Conservation (phyloP, 2,329 filamentous ascomycete genomes). For the Fusarium incarnatum region DNA sequence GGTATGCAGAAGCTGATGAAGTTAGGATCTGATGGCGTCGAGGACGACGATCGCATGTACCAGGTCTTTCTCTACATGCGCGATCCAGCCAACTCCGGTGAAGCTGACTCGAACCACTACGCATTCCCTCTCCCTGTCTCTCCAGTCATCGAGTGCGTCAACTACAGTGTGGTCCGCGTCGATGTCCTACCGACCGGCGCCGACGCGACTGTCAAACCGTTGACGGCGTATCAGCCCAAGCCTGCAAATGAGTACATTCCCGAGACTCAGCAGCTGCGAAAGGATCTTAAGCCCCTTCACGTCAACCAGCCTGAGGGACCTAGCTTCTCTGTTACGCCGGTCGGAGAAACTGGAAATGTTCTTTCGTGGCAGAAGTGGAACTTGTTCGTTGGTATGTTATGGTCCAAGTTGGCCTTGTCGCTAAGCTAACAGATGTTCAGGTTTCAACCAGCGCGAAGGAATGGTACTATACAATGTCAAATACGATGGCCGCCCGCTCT, state of each 20-base stretch:
- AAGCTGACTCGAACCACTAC: conserved; percentile 41
- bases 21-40: conserved; percentile 32
- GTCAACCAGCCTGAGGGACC: conserved; percentile 77
- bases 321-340: conserved; percentile 66
- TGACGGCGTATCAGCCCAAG: conserved; percentile 12
- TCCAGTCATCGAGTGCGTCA: conserved; percentile 29
- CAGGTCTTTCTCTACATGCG: conserved; percentile 41
- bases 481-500: conserved; percentile 73
- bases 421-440: background rate
- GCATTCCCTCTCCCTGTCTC: conserved; percentile 35
- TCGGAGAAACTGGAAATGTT: conserved; percentile 52
- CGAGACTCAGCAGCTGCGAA: conserved; percentile 63
- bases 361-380: conserved; percentile 75
- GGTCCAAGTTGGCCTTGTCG: fast-evolving
- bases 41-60: conserved; percentile 37
- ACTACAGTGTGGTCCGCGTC: conserved; percentile 27
- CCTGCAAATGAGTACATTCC: conserved; percentile 58
- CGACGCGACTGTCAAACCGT: conserved; percentile 7
- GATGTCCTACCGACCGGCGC: conserved; percentile 28
- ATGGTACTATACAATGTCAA: conserved; percentile 76
- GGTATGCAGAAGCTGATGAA: background rate
- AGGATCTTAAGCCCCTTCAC: conserved; percentile 75
- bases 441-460: conserved; percentile 77
- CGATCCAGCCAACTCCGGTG: conserved; percentile 22
- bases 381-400: conserved; percentile 65